Base-by-base conservation (phyloP, 257 asterid genomes). In the Linaria vulgaris region DNA sequence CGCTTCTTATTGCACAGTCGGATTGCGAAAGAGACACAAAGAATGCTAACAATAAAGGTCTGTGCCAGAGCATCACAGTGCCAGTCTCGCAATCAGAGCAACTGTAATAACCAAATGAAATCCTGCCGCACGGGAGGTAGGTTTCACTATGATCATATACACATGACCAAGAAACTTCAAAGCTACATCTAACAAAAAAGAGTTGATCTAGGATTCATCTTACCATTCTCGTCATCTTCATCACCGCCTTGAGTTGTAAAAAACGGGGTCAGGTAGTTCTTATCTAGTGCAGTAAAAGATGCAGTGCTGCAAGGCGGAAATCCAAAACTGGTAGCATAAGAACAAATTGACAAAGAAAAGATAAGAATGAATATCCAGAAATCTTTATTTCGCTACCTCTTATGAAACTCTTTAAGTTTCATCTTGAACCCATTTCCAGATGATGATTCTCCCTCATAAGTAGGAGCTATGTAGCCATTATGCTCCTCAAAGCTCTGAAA, bases 221-320 rank as follows among this genome's bases (percentile, higher is more conserved):
- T 80, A 88, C 96, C 96, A 20, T 63, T 70, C 55, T 84, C 96
- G 12, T 84, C 96, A 12, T 86, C 96, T 63, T 90, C 99, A 58
- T 87, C 95, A 45, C 90, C 95, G 63, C 75, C 74, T 74, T 94
- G 99, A 68, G 81, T 69, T 27, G 97, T 94, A 64, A 94, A 94
- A 80, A 94, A 94, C 10, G 97, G 99, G 59, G 99, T 94, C 48
- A 94, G 95, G 83, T 87, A 94, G 85, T 94, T 90, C 84, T 76
- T 88, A 67, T 94, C 99, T 63, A 94, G 56, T 62, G 91, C 99
- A 25, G 92, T 82, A 78, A 94, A 94, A 54, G 97, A 80, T 23
- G 97, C 69, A 10, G 97, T 78, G 80, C 99, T 90, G 90, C 87
- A 81, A 60, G 58, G 69, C 72, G 71, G 76, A 61, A 65, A 27